Conservation (phyloP, 192 early-diverging fungal genomes). For the Backusella tarrabulga region DNA sequence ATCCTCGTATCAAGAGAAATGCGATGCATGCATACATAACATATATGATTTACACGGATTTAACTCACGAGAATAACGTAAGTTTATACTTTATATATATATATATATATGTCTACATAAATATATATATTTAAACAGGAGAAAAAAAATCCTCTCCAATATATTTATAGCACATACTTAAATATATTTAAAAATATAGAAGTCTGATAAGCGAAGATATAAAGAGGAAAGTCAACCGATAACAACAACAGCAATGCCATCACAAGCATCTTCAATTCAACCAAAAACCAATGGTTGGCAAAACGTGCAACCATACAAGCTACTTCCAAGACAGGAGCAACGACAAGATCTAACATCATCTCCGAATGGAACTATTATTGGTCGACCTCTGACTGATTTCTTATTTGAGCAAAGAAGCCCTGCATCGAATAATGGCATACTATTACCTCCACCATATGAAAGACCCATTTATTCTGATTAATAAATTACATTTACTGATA, state of each 20-base stretch:
- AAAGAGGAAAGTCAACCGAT: not conserved
- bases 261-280: not conserved
- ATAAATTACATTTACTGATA: not conserved
- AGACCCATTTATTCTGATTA: not conserved
- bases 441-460: not conserved
- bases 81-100: not conserved
- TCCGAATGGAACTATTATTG: slow-evolving; percentile 10
- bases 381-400: slow-evolving; percentile 22
- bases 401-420: slow-evolving; percentile 7
- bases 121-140: not conserved
- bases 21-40: slow-evolving; percentile 50
- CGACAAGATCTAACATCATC: not conserved
- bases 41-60: slow-evolving; percentile 48
- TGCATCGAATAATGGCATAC: not conserved
- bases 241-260: slow-evolving; percentile 1
- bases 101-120: not conserved
- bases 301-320: not conserved
- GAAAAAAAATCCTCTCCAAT: not conserved
- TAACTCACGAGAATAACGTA: slow-evolving; percentile 14
- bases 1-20: slow-evolving; percentile 49
- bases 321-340: not conserved
- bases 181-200: not conserved
- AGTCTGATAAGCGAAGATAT: slow-evolving; percentile 6
- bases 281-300: slow-evolving; percentile 5
- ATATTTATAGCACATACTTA: not conserved